phyloP scores from a whole-genome alignment of 441 rosid genomes.

The Melastoma candidum region DNA sequence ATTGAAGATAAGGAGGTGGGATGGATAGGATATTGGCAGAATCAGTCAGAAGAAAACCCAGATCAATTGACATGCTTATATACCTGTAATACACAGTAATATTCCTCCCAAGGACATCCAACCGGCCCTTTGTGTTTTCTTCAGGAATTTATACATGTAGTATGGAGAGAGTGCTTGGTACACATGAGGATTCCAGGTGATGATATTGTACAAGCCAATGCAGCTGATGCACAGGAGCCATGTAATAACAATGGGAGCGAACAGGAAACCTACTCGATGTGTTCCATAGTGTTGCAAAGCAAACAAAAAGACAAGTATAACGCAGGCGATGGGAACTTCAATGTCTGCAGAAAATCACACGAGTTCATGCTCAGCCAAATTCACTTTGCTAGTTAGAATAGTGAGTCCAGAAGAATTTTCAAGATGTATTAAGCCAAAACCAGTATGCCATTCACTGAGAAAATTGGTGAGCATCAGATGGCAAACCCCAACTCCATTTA shows the following conservation, averaged over 20 bases:
- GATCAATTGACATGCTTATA: background rate
- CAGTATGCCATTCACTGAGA: too few relatives aligned
- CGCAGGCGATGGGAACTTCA: constrained; percentile 75
- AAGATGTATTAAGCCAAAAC: too few relatives aligned
- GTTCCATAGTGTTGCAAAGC: constrained; percentile 96
- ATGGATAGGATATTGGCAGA: background rate
- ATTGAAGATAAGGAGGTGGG: background rate
- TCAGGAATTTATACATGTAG: constrained; percentile 79
- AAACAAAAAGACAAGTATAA: constrained; percentile 69
- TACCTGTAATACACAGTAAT: constrained; percentile 79
- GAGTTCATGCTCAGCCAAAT: too few relatives aligned
- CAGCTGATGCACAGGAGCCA: constrained; percentile 87
- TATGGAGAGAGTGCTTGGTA: constrained; percentile 84
- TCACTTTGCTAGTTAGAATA: too few relatives aligned
- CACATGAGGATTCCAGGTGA: constrained; percentile 73
- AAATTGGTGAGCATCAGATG: too few relatives aligned
- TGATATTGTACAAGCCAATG: constrained; percentile 60
- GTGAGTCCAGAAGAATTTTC: too few relatives aligned
- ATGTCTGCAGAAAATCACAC: constrained; percentile 38
- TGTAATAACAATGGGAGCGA: constrained; percentile 72
- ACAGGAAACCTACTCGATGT: constrained; percentile 82
- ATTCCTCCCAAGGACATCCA: constrained; percentile 98
- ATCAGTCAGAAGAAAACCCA: background rate
- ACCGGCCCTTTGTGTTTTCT: constrained; percentile 73
- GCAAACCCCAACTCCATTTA: too few relatives aligned